Conservation (phyloP, 306 rosid genomes). For the Dalbergia oliveri region DNA sequence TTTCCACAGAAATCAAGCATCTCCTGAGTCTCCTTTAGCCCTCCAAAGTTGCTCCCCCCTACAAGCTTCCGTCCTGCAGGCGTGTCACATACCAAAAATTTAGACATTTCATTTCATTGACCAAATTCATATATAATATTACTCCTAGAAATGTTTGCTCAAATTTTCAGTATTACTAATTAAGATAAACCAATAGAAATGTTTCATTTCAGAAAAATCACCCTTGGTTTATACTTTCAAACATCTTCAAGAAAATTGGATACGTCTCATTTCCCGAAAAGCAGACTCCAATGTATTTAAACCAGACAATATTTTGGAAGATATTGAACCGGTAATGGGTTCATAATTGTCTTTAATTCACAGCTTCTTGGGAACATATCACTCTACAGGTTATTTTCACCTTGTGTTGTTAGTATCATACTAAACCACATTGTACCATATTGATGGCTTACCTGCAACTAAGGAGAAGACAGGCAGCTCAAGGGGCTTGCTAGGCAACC, state of each 20-base stretch:
- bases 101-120: background rate
- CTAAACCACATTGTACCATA: background rate
- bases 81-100: slow-evolving; percentile 1
- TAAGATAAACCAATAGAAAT: background rate
- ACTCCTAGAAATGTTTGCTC: background rate
- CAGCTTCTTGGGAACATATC: background rate
- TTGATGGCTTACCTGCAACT: slow-evolving; percentile 61
- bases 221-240: background rate
- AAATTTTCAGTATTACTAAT: background rate
- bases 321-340: too few relatives aligned
- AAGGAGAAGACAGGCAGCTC: slow-evolving; percentile 75
- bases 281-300: background rate
- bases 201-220: background rate
- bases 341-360: too few relatives aligned
- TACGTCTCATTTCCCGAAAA: background rate
- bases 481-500: slow-evolving; percentile 81
- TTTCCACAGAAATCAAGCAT: slow-evolving; percentile 89
- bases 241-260: slow-evolving; percentile 21
- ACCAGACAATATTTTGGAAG: too few relatives aligned
- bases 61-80: slow-evolving; percentile 76
- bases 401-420: background rate
- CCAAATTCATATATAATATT: background rate
- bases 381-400: background rate
- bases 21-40: slow-evolving; percentile 92
- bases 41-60: slow-evolving; percentile 93